These are phyloP conservation scores for Erodium moschatum DNA, from an alignment of 441 rosid genomes.

Conservation along the genomic window DNA sequence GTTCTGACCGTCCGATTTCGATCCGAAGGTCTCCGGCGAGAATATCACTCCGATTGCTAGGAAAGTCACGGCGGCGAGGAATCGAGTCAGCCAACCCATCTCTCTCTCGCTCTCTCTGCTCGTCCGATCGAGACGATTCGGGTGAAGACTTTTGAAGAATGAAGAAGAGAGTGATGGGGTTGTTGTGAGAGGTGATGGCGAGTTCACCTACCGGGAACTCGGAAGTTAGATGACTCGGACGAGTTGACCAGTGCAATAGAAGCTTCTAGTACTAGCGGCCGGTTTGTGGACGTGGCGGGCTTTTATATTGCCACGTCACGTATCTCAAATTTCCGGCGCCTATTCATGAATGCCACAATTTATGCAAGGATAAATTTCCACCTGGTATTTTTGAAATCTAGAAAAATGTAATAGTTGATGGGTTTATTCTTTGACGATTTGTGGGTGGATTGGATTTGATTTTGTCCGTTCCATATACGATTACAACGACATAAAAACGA, in stretches of 20 bases:
- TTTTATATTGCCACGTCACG: neutral
- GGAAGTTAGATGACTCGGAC: no score
- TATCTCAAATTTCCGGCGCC: neutral
- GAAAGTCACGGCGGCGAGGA: conserved; percentile 57
- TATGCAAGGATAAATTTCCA: no score
- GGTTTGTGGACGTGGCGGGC: neutral
- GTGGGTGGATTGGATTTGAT: no score
- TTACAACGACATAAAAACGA: no score
- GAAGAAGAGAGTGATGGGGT: conserved; percentile 8
- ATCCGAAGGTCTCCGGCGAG: conserved; percentile 80
- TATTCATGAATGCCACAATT: no score
- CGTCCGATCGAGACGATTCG: no score
- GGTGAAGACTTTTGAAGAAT: neutral
- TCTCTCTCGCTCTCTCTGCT: conserved; percentile 24
- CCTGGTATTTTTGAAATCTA: no score
- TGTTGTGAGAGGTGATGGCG: neutral
- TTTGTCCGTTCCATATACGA: no score
- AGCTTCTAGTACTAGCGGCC: neutral
- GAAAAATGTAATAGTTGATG: no score
- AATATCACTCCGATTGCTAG: conserved; percentile 63
- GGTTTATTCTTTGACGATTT: no score
- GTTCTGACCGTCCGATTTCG: conserved; percentile 30
- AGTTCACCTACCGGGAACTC: neutral
- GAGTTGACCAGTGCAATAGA: no score
- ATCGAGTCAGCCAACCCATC: conserved; percentile 76